Base-by-base conservation (phyloP, 106 monocot species). In the Iris macrosiphon region DNA sequence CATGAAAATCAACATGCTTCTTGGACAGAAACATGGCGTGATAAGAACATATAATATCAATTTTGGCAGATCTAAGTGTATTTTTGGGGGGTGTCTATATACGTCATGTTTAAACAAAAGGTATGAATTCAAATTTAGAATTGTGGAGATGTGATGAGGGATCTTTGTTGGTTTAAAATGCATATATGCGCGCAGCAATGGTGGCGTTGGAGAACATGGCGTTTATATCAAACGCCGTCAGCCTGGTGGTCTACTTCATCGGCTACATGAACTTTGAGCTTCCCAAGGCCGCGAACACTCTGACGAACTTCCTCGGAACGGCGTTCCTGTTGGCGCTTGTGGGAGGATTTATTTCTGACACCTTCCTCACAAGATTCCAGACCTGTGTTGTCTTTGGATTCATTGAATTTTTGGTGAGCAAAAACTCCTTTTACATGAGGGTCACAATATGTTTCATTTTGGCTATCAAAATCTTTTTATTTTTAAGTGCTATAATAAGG, bases 231-330 rank as follows among this genome's bases (percentile, higher is more conserved):
- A 59, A 19, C 21, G 75, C 75, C 10, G 37, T 41, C 7, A 68
- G 48, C 62, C 25, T 75, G 24, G 75, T 75, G 32, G 39, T 21
- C 1, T 75, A 75, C 57, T 56, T 75, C 40, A 12, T 12, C n/a
- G 40, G 38, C 0, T 50, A 31, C 56, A 75, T 75, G 75, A 45
- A 75, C 62, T 50, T 61, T 18, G 31, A 47, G 21, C 40, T 45
- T 1, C n/a, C 67, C 5, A 19, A 47, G 6, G 33, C 75, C 2
- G 54, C 75, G 37, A 75, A 26, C 48, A 63, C 50, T 1, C 21
- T 75, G 46, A 75, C 75, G n/a, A 68, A 75, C 43, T 68, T 54
- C 43, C 37, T 68, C 40, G 75, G 75, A 35, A 68, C 75, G 6
- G 15, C 55, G 10, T 68, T 67, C 23, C 35, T 67, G 6, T 44